Percentiles rank a stretch among this genome's conserved stretches.
phyloP scores from a whole-genome alignment of 495 filamentous ascomycete genomes.

The Neurospora pannonica region DNA sequence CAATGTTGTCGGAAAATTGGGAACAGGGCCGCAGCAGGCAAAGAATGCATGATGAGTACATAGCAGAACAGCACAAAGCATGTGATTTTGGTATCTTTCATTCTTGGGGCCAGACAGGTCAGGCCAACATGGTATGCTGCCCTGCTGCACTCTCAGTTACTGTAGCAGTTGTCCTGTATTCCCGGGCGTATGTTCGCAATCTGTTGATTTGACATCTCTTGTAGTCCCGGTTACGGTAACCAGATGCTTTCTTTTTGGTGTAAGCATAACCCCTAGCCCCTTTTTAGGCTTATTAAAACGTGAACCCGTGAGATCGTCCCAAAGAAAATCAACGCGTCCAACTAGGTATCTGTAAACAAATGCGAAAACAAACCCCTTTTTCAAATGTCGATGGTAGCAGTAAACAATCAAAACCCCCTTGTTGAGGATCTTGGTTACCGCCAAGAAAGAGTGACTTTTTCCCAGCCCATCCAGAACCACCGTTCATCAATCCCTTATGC shows the following conservation, averaged over 20 bases:
- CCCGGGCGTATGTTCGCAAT: neutral
- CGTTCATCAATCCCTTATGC: neutral
- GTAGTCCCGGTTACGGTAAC: neutral
- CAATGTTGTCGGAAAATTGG: neutral
- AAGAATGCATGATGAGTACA: neutral
- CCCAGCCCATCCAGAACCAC: neutral
- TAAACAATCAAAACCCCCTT: neutral
- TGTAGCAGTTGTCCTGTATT: neutral
- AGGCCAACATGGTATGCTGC: neutral
- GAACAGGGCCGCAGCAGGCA: neutral
- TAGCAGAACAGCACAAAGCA: neutral
- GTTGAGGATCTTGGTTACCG: neutral
- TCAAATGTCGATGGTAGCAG: constrained; percentile 1
- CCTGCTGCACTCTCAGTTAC: neutral
- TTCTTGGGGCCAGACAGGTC: neutral
- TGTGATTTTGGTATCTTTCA: neutral
- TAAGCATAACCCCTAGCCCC: neutral
- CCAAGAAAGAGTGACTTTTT: constrained; percentile 1
- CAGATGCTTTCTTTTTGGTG: neutral
- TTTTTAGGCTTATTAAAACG: neutral
- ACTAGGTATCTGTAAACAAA: neutral
- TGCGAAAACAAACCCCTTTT: neutral
- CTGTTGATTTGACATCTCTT: neutral
- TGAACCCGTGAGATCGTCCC: neutral
- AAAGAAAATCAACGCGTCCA: neutral